Evolutionary conservation across 2,329 filamentous ascomycete genomes (phyloP).

Genomic region (Verticillium nubilum): DNA sequence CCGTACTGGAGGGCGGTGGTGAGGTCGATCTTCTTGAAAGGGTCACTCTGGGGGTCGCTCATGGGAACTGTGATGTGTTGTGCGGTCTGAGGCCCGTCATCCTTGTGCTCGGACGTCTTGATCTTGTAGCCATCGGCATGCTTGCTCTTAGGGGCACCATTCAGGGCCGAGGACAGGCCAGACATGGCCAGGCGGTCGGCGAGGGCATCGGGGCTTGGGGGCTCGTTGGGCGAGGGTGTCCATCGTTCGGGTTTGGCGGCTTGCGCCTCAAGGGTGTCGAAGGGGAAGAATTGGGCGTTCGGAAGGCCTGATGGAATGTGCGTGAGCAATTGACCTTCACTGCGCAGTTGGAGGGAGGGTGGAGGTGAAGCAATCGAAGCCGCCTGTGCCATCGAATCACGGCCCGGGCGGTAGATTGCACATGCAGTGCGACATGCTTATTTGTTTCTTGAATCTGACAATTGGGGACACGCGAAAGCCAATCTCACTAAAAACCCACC

Average conservation of each 20-base stretch:
- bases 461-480: background rate
- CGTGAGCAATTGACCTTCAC: background rate
- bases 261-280: constrained; percentile 81
- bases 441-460: background rate
- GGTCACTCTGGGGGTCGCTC: constrained; percentile 49
- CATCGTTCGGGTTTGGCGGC: constrained; percentile 71
- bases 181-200: constrained; percentile 27
- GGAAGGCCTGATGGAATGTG: constrained; percentile 59
- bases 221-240: constrained; percentile 54
- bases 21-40: constrained; percentile 69
- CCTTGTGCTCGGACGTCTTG: background rate
- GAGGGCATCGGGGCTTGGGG: constrained; percentile 25
- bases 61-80: constrained; percentile 69
- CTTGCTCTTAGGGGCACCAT: constrained; percentile 18
- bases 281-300: constrained; percentile 78
- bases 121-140: background rate
- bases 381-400: background rate
- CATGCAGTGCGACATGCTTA: background rate
- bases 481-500: constrained; percentile 37
- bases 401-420: background rate
- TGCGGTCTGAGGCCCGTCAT: constrained; percentile 15
- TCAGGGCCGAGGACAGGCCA: constrained; percentile 14
- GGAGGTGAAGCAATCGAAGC: background rate
- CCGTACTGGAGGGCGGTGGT: constrained; percentile 83
- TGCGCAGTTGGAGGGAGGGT: background rate